Evolutionary conservation across 2,329 filamentous ascomycete species (phyloP).

Genomic region (Penicillium sp.): DNA sequence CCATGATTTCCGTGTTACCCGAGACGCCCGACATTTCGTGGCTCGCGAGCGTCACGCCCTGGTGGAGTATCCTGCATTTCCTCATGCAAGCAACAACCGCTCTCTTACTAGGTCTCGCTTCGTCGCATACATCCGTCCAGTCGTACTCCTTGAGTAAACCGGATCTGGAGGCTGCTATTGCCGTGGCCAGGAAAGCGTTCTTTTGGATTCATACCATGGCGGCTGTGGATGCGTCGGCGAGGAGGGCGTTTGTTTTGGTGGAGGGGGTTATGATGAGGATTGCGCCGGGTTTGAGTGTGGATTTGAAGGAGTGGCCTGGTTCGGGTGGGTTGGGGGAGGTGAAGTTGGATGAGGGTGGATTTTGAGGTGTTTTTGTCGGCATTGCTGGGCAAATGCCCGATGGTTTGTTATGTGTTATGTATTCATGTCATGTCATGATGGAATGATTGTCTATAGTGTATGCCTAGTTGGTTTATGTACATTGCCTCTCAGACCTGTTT

Average conservation of each 20-base stretch:
- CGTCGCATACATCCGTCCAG: background rate
- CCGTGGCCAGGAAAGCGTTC: slow-evolving; percentile 34
- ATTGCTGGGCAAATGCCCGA: too few species aligned
- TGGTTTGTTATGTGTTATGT: background rate
- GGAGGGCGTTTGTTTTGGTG: slow-evolving; percentile 35
- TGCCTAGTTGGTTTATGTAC: background rate
- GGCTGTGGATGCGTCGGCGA: slow-evolving; percentile 27
- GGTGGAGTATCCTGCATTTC: slow-evolving; percentile 43
- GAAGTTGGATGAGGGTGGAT: slow-evolving; percentile 19
- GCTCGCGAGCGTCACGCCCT: slow-evolving; percentile 34
- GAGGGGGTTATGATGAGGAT: slow-evolving; percentile 31
- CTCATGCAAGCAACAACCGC: slow-evolving; percentile 42
- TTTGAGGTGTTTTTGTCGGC: slow-evolving; percentile 15
- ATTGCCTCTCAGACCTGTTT: too few species aligned
- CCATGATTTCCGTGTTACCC: slow-evolving; percentile 37
- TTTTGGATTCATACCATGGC: slow-evolving; percentile 37
- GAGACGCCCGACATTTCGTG: slow-evolving; percentile 32
- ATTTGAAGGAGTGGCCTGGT: slow-evolving; percentile 31
- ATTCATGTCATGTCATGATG: background rate
- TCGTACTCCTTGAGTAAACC: slow-evolving; percentile 16
- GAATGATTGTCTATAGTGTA: background rate
- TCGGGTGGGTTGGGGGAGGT: too few species aligned
- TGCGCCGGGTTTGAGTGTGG: slow-evolving; percentile 27
- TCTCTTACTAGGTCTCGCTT: slow-evolving; percentile 36
- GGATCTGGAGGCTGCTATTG: slow-evolving; percentile 22